Percentiles rank a stretch among this genome's conserved stretches.
Evolutionary conservation across 1,139 yeast species (phyloP).

Genomic region (Taphrina deformans): DNA sequence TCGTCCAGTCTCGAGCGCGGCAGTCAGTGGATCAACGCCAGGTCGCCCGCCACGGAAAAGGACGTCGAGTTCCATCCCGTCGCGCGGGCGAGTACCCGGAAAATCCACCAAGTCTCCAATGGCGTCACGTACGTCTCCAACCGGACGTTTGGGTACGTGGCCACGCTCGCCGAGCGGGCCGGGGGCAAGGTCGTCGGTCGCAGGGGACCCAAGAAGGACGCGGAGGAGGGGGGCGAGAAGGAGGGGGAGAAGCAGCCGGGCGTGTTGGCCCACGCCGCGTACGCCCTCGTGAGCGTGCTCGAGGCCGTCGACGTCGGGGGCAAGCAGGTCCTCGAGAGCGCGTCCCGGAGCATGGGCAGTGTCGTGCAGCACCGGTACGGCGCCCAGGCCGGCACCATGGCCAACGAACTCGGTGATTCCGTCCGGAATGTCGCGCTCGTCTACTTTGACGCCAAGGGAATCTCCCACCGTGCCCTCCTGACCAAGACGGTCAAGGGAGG

Average conservation of each 20-base stretch:
- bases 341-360: conserved; percentile 12
- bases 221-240: neutral
- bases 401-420: conserved; percentile 15
- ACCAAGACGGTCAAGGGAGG: conserved; percentile 25
- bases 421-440: conserved; percentile 32
- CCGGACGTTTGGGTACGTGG: conserved; percentile 18
- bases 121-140: conserved; percentile 21
- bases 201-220: conserved; percentile 10
- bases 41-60: neutral
- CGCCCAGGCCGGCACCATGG: conserved; percentile 27
- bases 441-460: conserved; percentile 33
- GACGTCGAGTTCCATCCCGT: conserved; percentile 20
- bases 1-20: conserved; percentile 14
- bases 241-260: conserved; percentile 19
- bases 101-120: conserved; percentile 6
- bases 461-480: conserved; percentile 29
- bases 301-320: conserved; percentile 75
- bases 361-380: conserved; percentile 32
- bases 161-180: conserved; percentile 7
- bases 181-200: conserved; percentile 14
- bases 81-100: conserved; percentile 17
- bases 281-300: conserved; percentile 52
- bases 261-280: conserved; percentile 56
- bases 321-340: conserved; percentile 38
- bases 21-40: conserved; percentile 13